Evolutionary conservation across 352 stramenopile genomes (phyloP), one percentile per base, ranked within the genome.

Genomic region (Phytopythium litorale): DNA sequence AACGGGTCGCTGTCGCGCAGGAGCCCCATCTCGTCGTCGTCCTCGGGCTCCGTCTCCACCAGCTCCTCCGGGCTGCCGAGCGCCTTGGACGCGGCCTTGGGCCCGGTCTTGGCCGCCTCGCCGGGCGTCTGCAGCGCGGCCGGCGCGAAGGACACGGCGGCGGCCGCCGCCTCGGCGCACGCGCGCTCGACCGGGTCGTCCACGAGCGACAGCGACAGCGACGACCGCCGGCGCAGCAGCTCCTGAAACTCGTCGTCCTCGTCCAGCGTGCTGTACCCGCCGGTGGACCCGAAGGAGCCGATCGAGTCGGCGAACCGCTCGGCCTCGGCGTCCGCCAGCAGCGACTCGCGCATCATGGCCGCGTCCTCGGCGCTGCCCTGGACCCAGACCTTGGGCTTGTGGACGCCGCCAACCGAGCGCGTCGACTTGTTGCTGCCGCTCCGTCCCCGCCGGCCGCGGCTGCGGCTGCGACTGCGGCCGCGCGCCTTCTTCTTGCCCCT

Each of bases 241-340:
- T 73, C 63, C 42, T 72, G 61, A 21, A 76, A 43, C 40, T 76
- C 72, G 40, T 77, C 72, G 2, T 79, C 72, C 56, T 79, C 69
- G 62, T 79, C 72, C 51, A 77, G 61, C 35, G 72, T 79, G 56
- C 63, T 79, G 69, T 79, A 79, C 18, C 72, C 72, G 9, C 72
- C 72, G 8, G 33, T 45, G 9, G 30, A 45, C 2, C 32, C 53
- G 25, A 76, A 50, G 8, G 72, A 79, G 28, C 76, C 18, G 19
- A 58, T 16, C 52, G 64, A 48, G 25, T 40, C 35, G 35, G 35
- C 35, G 35, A 40, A 40, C 35, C 35, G 35, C 35, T 40, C 35
- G 35, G 35, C 35, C 12, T 40, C 12, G 35, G 35, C 35, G 35
- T 40, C 35, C 35, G 45, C n/a, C 21, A 18, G 9, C 45, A 52